Evolutionary conservation across 805 yeast species (phyloP).

Genomic region (Clavispora fructus): DNA sequence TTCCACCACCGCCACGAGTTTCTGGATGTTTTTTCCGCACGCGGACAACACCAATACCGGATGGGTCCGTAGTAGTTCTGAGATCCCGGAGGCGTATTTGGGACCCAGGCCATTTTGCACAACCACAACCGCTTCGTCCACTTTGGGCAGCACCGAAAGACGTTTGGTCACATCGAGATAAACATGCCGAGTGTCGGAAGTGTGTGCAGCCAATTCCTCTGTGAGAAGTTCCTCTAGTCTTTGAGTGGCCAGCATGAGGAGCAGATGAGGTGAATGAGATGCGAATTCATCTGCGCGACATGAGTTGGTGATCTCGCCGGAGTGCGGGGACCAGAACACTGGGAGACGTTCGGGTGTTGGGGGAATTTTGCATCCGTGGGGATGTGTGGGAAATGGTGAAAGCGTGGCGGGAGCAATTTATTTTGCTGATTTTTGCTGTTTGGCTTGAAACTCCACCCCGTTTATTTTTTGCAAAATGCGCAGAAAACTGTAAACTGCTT

Average conservation of each 20-base stretch:
- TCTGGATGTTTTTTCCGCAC: constrained; percentile 14
- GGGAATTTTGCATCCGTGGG: too few species aligned
- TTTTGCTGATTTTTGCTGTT: too few species aligned
- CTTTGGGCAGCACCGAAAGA: constrained; percentile 3
- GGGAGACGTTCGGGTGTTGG: too few species aligned
- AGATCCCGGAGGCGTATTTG: constrained; percentile 10
- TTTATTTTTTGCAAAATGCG: too few species aligned
- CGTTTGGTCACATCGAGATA: constrained; percentile 3
- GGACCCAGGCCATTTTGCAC: constrained; percentile 15
- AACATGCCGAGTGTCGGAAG: constrained; percentile 3
- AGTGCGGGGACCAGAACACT: too few species aligned
- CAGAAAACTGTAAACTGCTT: too few species aligned
- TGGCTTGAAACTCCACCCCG: too few species aligned
- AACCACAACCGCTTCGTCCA: constrained; percentile 10
- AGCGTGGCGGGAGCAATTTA: too few species aligned
- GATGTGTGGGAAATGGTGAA: too few species aligned
- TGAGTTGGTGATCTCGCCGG: not conserved
- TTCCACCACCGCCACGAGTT: constrained; percentile 18
- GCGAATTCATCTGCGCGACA: not conserved
- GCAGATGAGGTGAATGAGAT: not conserved
- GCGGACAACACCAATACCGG: constrained; percentile 13
- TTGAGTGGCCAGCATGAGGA: not conserved
- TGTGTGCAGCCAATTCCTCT: constrained; percentile 4
- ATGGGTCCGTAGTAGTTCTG: constrained; percentile 6
- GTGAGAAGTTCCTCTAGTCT: constrained; percentile 4